A percentile compares a stretch with the other conserved stretches of the same genome.
Conservation (phyloP, 2,329 filamentous ascomycete species). For the Teratosphaeria nubilosa region DNA sequence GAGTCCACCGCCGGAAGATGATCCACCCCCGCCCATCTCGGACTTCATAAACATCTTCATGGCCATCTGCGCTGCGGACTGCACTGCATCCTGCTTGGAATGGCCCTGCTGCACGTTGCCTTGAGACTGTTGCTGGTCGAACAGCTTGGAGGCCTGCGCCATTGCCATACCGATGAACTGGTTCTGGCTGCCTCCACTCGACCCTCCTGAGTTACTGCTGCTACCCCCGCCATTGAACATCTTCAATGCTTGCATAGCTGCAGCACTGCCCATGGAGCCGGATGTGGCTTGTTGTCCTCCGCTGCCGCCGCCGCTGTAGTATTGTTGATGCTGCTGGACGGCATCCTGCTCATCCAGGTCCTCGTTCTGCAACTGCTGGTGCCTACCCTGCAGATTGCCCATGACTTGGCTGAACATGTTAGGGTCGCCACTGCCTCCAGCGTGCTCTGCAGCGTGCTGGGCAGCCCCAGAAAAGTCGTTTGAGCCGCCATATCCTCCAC, state of each 20-base stretch:
- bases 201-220: constrained; percentile 26
- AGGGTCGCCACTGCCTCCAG: constrained; percentile 40
- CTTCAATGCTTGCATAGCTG: constrained; percentile 73
- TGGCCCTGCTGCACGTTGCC: constrained; percentile 46
- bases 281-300: constrained; percentile 34
- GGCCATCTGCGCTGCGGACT: constrained; percentile 73
- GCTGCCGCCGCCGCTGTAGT: constrained; percentile 50
- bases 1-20: constrained; percentile 40
- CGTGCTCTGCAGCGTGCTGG: constrained; percentile 45
- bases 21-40: constrained; percentile 40
- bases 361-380: constrained; percentile 39
- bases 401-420: constrained; percentile 48
- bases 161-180: constrained; percentile 78
- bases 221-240: constrained; percentile 46
- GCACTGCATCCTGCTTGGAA: constrained; percentile 71
- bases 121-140: constrained; percentile 46
- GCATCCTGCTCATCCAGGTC: constrained; percentile 56
- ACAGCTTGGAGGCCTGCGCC: constrained; percentile 74
- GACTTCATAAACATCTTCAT: constrained; percentile 86
- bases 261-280: constrained; percentile 53
- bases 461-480: constrained; percentile 46
- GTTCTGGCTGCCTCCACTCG: constrained; percentile 51
- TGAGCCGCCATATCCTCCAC: constrained; percentile 28
- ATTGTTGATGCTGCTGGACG: constrained; percentile 63
- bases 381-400: constrained; percentile 44